These are phyloP conservation scores for Solanum rostratum DNA, from an alignment of 257 asterid genomes.

Conservation along the genomic window DNA sequence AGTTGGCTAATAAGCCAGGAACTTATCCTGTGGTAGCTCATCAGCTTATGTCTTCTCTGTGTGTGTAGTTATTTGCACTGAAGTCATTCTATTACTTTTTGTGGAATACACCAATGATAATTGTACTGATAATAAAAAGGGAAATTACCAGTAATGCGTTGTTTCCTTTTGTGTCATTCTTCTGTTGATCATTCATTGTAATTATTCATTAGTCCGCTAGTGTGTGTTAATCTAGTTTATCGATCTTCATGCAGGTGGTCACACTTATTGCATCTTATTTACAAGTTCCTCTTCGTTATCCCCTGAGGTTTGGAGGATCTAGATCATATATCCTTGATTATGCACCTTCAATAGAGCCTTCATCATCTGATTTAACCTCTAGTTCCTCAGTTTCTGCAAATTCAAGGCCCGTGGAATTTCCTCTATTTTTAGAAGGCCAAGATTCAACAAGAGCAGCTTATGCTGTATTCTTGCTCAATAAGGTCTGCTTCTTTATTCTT, in stretches of 20 bases:
- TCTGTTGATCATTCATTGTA: neutral
- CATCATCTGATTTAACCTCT: constrained; percentile 33
- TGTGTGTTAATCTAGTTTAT: constrained; percentile 13
- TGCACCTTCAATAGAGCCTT: constrained; percentile 70
- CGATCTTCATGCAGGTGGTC: constrained; percentile 50
- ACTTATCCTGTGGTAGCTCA: neutral
- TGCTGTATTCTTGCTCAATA: constrained; percentile 91
- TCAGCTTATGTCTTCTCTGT: neutral
- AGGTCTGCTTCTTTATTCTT: constrained; percentile 39
- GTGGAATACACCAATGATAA: neutral
- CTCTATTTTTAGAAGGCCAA: constrained; percentile 87
- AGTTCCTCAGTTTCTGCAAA: constrained; percentile 33
- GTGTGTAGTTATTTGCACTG: neutral
- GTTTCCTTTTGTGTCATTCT: neutral
- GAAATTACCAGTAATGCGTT: neutral
- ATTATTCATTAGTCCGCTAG: neutral
- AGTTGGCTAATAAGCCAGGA: neutral
- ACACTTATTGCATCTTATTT: constrained; percentile 68
- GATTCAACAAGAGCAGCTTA: constrained; percentile 98
- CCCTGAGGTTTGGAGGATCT: constrained; percentile 85
- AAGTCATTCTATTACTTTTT: neutral
- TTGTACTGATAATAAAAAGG: neutral
- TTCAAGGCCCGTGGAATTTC: constrained; percentile 66
- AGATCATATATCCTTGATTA: constrained; percentile 81
- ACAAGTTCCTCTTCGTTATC: constrained; percentile 91